Percentiles rank a stretch among this genome's conserved stretches.
Conservation (phyloP, 192 early-diverging fungal species). For the Entrophospora sp. region DNA sequence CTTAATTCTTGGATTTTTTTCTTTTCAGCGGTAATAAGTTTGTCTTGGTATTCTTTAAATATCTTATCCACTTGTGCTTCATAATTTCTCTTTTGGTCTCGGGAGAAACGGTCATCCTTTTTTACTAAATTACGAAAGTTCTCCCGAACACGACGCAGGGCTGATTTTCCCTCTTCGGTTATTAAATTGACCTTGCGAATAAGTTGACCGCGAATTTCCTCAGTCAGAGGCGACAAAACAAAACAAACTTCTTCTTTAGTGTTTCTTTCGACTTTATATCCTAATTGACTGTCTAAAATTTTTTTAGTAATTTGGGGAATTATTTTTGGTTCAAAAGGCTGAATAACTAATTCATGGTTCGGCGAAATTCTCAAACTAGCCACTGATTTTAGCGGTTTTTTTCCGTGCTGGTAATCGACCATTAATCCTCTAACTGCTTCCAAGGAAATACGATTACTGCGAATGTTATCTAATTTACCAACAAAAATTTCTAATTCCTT, state of each 20-base stretch:
- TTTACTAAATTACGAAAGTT: not conserved
- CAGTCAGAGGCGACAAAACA: no score
- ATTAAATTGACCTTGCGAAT: not conserved
- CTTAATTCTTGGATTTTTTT: slow-evolving; percentile 11
- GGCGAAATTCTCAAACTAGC: no score
- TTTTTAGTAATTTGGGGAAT: no score
- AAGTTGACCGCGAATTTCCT: not conserved
- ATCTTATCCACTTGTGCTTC: not conserved
- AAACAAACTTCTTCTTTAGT: no score
- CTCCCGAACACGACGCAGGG: not conserved
- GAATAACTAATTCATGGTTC: no score
- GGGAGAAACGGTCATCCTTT: not conserved
- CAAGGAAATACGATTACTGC: not conserved
- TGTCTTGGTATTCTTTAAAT: not conserved
- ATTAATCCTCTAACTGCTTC: not conserved
- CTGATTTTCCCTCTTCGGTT: not conserved
- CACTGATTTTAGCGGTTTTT: not conserved
- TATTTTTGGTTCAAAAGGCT: no score
- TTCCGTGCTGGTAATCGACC: not conserved
- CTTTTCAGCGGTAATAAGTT: not conserved
- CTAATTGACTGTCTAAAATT: no score
- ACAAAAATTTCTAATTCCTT: not conserved
- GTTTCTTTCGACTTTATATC: no score
- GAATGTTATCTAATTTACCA: not conserved
- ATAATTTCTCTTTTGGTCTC: slow-evolving; percentile 8